phyloP scores from a whole-genome alignment of 73 alveolate genomes.

The Tetrahymena elliotti region DNA sequence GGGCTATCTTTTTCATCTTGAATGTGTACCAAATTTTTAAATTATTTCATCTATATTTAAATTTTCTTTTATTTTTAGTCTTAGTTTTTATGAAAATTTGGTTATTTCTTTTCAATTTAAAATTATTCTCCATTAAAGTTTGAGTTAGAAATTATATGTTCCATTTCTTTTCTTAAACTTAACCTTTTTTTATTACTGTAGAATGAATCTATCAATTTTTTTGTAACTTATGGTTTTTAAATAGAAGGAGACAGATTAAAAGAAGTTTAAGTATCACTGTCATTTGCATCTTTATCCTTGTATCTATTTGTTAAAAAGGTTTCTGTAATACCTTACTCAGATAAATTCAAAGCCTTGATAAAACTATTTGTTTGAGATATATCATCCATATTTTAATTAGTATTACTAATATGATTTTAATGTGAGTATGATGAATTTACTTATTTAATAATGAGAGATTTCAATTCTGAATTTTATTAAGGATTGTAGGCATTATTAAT shows the following conservation, averaged over 20 bases:
- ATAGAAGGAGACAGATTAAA: background rate
- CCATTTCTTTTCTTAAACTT: background rate
- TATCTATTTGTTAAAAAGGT: background rate
- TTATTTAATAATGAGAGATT: background rate
- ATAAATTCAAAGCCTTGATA: background rate
- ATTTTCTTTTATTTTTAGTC: too few species aligned
- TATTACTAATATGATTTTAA: background rate
- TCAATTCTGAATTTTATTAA: background rate
- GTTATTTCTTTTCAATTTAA: background rate
- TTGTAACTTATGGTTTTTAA: background rate
- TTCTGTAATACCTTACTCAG: background rate
- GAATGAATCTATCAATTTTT: background rate
- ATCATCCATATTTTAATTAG: too few species aligned
- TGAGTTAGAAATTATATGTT: background rate
- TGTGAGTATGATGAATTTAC: background rate
- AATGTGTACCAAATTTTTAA: too few species aligned
- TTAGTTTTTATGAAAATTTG: too few species aligned
- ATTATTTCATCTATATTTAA: too few species aligned
- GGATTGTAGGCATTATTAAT: background rate
- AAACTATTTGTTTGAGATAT: background rate
- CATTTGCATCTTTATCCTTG: background rate
- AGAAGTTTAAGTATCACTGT: background rate
- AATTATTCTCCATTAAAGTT: background rate
- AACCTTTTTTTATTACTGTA: background rate
- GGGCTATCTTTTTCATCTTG: background rate